Evolutionary conservation across 2,329 filamentous ascomycete genomes (phyloP).

Genomic region (Cladosporium austrohemisphaericum): DNA sequence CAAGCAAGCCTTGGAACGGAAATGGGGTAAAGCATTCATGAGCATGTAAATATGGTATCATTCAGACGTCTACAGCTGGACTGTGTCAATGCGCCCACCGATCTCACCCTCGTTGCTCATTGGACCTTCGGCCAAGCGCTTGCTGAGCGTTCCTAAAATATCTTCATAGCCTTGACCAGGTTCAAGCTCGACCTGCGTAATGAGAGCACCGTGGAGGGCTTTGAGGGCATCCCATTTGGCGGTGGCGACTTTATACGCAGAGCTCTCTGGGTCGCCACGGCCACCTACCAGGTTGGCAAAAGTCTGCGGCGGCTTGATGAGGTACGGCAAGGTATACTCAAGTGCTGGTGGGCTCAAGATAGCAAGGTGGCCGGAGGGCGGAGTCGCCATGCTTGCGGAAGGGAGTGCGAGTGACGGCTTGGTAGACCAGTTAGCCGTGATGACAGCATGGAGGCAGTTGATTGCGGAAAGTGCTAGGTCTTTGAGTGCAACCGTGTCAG

Average conservation of each 20-base stretch:
- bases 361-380: conserved; percentile 46
- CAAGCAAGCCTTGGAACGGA: neutral
- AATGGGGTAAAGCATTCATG: too few relatives aligned
- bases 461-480: conserved; percentile 55
- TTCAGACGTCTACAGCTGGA: too few relatives aligned
- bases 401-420: conserved; percentile 9
- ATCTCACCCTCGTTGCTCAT: conserved; percentile 40
- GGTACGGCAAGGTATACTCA: conserved; percentile 51
- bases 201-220: conserved; percentile 45
- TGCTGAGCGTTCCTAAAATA: conserved; percentile 40
- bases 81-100: conserved; percentile 41
- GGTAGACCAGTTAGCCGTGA: conserved; percentile 53
- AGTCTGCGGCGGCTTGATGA: conserved; percentile 54
- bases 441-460: conserved; percentile 49
- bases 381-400: conserved; percentile 31
- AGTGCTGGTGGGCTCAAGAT: conserved; percentile 51
- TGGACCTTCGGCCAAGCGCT: conserved; percentile 41
- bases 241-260: conserved; percentile 55
- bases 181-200: conserved; percentile 31
- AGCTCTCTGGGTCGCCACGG: conserved; percentile 53
- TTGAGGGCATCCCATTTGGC: conserved; percentile 56
- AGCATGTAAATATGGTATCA: too few relatives aligned
- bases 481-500: conserved; percentile 56
- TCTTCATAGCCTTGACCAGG: conserved; percentile 36
- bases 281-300: conserved; percentile 59